Evolutionary conservation across 768 basidiomycete species (phyloP), one percentile per base, ranked within the genome.

Genomic region (Hypsizygus marmoreus): DNA sequence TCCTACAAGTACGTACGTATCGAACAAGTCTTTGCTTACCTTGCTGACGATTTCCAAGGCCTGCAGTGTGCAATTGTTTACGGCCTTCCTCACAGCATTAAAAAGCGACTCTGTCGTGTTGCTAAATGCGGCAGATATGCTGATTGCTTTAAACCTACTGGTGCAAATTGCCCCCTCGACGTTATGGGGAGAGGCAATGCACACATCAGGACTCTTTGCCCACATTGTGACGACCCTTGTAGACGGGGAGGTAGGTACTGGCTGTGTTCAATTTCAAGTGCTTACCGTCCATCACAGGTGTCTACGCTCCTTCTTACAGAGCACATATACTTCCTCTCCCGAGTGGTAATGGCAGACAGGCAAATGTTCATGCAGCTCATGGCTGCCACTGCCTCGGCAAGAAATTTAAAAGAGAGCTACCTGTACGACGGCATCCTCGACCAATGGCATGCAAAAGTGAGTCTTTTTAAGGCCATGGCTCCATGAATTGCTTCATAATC

Each of bases 371-470:
- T 82, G 22, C 80, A 84, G 50, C 74, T 95, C 17, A 80, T 93
- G 57, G 71, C 76, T 17, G 84, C 81, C 4, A 78, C 82, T 3
- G 80, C 86, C 3, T 63, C 71, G 31, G 57, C 72, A 2, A 63
- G 73, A 20, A 70, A 70, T 46, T 63, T 73, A 28, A 60, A 73
- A 0, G 83, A 91, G 60, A 61, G 66, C 16, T 66, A 78, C 24
- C 50, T 91, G 2, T 87, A 81, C 66, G 82, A 88, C 43, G 64
- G 69, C 2, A 61, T 95, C 19, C 64, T 95, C 40, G 82, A 90
- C 54, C 84, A 88, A 51, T 93, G 89, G 84, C 88, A 88, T 81
- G 80, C 80, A 30, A 86, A 86, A 62, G 91, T 87, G 63, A 50
- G 72, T 68, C 24, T 32, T 14, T 5, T 36, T 9, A 9, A 20